Evolutionary conservation across 176 grass and related monocot species (phyloP).

Genomic region (Phyllostachys edulis): DNA sequence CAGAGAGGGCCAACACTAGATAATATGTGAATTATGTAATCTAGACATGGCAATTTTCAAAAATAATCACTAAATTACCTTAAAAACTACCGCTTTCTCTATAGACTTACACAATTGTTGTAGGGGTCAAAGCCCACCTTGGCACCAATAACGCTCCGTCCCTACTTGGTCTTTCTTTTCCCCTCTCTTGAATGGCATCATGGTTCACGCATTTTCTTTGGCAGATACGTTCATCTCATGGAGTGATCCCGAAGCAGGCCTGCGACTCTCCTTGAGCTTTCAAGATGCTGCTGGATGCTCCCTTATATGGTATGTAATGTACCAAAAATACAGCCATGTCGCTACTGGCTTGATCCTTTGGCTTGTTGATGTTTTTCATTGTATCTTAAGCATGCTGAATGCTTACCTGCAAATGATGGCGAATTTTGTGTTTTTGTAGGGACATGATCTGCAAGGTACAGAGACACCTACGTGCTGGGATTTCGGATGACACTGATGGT

Average conservation of each 20-base stretch:
- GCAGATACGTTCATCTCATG: constrained; percentile 54
- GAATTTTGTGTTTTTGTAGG: constrained; percentile 26
- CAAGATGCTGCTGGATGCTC: constrained; percentile 52
- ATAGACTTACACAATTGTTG: too few species aligned
- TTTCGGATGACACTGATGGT: constrained; percentile 30
- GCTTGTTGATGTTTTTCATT: background rate
- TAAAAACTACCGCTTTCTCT: too few species aligned
- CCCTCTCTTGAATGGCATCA: background rate
- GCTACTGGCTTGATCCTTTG: background rate
- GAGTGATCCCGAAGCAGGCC: constrained; percentile 42
- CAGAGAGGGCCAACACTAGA: too few species aligned
- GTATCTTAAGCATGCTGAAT: background rate
- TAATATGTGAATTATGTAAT: too few species aligned
- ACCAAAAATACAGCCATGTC: background rate
- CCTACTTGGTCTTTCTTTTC: background rate
- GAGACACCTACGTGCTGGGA: constrained; percentile 36
- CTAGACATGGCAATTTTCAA: too few species aligned
- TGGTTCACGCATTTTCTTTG: background rate
- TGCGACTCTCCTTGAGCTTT: constrained; percentile 54
- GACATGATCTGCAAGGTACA: constrained; percentile 47
- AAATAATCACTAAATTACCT: too few species aligned
- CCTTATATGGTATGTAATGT: constrained; percentile 39
- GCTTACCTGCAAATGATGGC: background rate
- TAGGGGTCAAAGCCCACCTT: too few species aligned
- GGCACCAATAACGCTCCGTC: too few species aligned